Base-by-base conservation (phyloP, 106 monocot genomes). In the Allium cepa region DNA sequence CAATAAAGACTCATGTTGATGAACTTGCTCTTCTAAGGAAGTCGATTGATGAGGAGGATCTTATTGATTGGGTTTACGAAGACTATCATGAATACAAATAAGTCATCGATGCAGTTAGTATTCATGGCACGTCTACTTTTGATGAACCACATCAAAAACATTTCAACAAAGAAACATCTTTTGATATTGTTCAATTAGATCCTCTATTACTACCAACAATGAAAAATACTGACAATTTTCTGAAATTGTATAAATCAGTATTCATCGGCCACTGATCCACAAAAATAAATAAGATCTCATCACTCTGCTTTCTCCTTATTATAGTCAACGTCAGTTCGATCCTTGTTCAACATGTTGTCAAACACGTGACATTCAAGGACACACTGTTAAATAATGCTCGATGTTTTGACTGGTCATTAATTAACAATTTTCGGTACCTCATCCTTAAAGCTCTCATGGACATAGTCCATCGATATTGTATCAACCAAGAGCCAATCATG, bases 141-240 rank as follows among this genome's bases (percentile, higher is more conserved):
- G 36, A 36, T 36, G 36, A 36, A 3, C 36, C 36, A 36, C 36
- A 56, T 56, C 4, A 56, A 0, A 56, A 56, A 9, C n/a, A 13
- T 56, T n/a, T 56, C 55, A 56, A 56, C 55, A 56, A 56, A 56
- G 55, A 56, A n/a, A 4, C 55, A 56, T 56, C 55, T 56, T n/a
- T 56, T 56, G 14, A 56, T 56, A 56, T n/a, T n/a, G 55, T n/a
- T 56, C 8, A 56, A 56, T n/a, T n/a, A 7, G n/a, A 11, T 56
- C n/a, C 3, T 56, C 55, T 56, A 56, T 56, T n/a, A 3, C 55
- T 56, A 56, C 55, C 55, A 56, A 7, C 55, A 56, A 56, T n/a
- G 7, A 1, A 11, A 56, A 56, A 56, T 56, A n/a, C 8, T 3
- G 14, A 56, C 55, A 56, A 56, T n/a, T n/a, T 56, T 56, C n/a